Evolutionary conservation across 805 yeast genomes (phyloP).

Genomic region (Ogataea neopini): DNA sequence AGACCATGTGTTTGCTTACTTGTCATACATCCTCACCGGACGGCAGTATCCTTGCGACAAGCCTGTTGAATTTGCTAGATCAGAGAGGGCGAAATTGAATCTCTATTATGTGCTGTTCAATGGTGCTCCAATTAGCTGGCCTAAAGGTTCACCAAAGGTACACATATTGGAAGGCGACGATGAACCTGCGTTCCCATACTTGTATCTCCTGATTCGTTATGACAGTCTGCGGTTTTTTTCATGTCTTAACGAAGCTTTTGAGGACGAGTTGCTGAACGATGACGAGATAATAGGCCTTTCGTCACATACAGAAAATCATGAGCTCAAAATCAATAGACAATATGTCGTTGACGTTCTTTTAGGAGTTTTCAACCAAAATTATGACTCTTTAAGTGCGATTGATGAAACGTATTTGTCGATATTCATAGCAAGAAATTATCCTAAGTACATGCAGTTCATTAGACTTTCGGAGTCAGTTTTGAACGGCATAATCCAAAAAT

Average conservation of each 20-base stretch:
- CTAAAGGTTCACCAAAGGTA: constrained; percentile 37
- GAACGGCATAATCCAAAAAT: constrained; percentile 45
- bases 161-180: constrained; percentile 34
- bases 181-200: constrained; percentile 69
- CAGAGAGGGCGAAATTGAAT: constrained; percentile 46
- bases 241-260: constrained; percentile 79
- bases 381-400: constrained; percentile 31
- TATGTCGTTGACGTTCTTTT: constrained; percentile 72
- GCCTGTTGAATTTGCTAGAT: constrained; percentile 38
- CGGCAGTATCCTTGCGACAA: constrained; percentile 77
- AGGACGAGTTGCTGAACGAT: constrained; percentile 73
- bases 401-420: constrained; percentile 50
- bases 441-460: constrained; percentile 84
- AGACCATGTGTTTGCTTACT: constrained; percentile 53
- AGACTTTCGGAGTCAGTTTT: constrained; percentile 63
- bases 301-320: constrained; percentile 24
- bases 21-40: constrained; percentile 72
- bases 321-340: constrained; percentile 61
- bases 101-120: constrained; percentile 62
- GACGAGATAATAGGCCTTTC: constrained; percentile 39
- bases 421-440: constrained; percentile 76
- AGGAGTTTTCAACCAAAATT: constrained; percentile 49
- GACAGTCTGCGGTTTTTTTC: constrained; percentile 63
- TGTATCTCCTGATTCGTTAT: constrained; percentile 54
- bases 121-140: constrained; percentile 52